These are phyloP conservation scores for Phalaenopsis hybrid DNA, from an alignment of 116 monocot species.

Conservation along the genomic window DNA sequence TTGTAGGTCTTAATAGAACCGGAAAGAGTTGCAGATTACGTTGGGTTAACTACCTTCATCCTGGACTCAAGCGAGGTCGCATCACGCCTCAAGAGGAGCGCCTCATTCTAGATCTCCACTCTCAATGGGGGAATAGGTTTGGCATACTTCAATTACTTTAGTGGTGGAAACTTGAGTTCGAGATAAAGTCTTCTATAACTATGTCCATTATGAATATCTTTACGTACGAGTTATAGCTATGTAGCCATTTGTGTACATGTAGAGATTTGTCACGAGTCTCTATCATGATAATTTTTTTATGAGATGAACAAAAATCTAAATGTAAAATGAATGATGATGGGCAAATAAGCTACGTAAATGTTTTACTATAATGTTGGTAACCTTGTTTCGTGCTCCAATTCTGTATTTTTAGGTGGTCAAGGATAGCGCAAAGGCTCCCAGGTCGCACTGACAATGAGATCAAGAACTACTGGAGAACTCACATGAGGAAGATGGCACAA, in stretches of 20 bases:
- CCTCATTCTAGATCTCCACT: background rate
- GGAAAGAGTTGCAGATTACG: conserved; percentile 6
- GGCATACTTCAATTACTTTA: background rate
- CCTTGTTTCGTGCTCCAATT: too few relatives aligned
- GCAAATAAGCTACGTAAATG: too few relatives aligned
- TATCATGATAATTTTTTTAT: too few relatives aligned
- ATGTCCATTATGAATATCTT: too few relatives aligned
- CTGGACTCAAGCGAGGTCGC: background rate
- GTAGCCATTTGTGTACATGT: too few relatives aligned
- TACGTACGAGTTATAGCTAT: too few relatives aligned
- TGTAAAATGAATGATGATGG: too few relatives aligned
- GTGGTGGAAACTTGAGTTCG: too few relatives aligned
- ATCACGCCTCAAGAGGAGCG: conserved; percentile 1
- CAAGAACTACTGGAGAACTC: conserved; percentile 6
- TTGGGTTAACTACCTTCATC: conserved; percentile 3
- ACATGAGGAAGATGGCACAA: conserved; percentile 2
- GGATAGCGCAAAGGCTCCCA: background rate
- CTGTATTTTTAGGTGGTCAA: background rate
- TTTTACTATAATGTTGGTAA: too few relatives aligned
- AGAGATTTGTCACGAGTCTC: too few relatives aligned
- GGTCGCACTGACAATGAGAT: conserved; percentile 5
- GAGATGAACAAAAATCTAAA: too few relatives aligned
- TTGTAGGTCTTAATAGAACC: conserved; percentile 3
- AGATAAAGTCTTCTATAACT: too few relatives aligned
- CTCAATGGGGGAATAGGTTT: background rate